phyloP scores from a whole-genome alignment of 1,284 basidiomycete genomes.

The Ustilago sp. region DNA sequence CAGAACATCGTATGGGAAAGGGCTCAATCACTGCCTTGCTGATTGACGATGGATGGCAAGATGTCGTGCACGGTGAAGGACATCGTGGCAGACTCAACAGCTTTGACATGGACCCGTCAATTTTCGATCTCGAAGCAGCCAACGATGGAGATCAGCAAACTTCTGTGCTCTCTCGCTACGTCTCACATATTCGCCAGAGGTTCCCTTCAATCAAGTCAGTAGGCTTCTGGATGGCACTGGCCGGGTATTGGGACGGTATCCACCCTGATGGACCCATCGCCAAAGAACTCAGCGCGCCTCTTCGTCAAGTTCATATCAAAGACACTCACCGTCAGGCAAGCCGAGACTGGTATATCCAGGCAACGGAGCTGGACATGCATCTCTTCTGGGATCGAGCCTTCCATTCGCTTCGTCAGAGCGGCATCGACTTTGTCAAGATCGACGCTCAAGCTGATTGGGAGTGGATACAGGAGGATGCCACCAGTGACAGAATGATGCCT shows the following conservation, averaged over 20 bases:
- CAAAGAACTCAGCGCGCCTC: slow-evolving; percentile 24
- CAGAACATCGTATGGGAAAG: slow-evolving; percentile 26
- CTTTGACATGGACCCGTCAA: slow-evolving; percentile 27
- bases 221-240: slow-evolving; percentile 49
- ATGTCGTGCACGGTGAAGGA: slow-evolving; percentile 10
- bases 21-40: slow-evolving; percentile 37
- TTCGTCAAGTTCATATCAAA: slow-evolving; percentile 17
- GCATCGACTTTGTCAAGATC: slow-evolving; percentile 67
- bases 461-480: slow-evolving; percentile 20
- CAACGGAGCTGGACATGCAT: slow-evolving; percentile 39
- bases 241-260: slow-evolving; percentile 51
- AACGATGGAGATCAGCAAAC: neutral
- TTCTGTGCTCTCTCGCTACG: slow-evolving; percentile 26
- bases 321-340: slow-evolving; percentile 68
- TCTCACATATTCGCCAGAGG: slow-evolving; percentile 18
- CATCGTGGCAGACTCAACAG: slow-evolving; percentile 40
- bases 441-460: slow-evolving; percentile 66
- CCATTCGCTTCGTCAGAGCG: slow-evolving; percentile 47
- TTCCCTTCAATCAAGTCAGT: slow-evolving; percentile 40
- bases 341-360: slow-evolving; percentile 43
- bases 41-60: slow-evolving; percentile 54
- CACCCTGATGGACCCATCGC: slow-evolving; percentile 35
- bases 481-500: neutral
- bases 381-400: slow-evolving; percentile 62
- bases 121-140: slow-evolving; percentile 25